Evolutionary conservation across 164 flowering plant species (phyloP), one percentile per base, ranked within the genome.

Genomic region (Saururus chinensis): DNA sequence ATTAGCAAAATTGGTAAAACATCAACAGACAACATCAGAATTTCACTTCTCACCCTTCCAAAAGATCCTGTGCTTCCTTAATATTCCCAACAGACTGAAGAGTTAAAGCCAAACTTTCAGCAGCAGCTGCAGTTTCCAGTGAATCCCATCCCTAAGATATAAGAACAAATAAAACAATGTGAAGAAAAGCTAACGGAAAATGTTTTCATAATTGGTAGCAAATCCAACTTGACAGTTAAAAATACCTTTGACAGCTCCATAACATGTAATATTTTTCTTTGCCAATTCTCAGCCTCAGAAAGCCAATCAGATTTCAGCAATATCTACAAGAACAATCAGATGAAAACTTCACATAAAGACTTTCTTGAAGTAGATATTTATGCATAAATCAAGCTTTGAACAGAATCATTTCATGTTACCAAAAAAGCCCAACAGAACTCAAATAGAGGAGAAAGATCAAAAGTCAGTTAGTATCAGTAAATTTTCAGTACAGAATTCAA

Each of bases 141-240:
- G 90, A 84, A 66, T 79, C 72, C 96, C 92, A 87, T 42, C 96
- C 96, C 98, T 91, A 72, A 56, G 48, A 59, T 19, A 25, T 13
- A 62, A 58, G 9, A 60, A n/a, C 41, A 52, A 51, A 61, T 49
- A 17, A 13, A 21, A 11, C 21, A 58, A 35, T n/a, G 22, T 17
- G 6, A 12, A 13, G 24, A 22, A 19, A 42, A 37, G 35, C 7
- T 8, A n/a, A n/a, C 16, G 0, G 13, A 60, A 37, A 56, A 23
- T 16, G 17, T 1, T 30, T 30, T 30, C 37, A 57, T 14, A 42
- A 63, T 41, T 11, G 22, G 19, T 25, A 22, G 9, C 45, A 0
- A 40, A 42, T 10, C 21, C 14, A 9, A 20, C 24, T 45, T 60
- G 63, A 45, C 52, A 49, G 20, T 24, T 13, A 45, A 45, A 25